Evolutionary conservation across 106 monocot genomes (phyloP).

Genomic region (Platanthera zijinensis): DNA sequence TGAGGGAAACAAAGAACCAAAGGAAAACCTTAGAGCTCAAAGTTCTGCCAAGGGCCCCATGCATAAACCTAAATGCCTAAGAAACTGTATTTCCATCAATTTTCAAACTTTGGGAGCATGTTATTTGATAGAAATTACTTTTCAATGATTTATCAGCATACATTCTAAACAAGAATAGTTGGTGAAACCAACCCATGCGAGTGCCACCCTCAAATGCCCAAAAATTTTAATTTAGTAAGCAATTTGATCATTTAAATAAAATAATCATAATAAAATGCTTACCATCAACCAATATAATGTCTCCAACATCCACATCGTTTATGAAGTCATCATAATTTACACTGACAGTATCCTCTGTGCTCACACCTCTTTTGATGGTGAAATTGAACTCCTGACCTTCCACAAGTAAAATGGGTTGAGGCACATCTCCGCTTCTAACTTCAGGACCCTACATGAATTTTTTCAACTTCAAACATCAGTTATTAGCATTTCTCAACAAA

Average conservation of each 20-base stretch:
- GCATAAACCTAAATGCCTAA: too few species aligned
- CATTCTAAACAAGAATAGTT: neutral
- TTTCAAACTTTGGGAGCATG: neutral
- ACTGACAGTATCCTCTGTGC: constrained; percentile 44
- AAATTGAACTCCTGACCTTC: constrained; percentile 69
- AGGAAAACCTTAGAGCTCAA: too few species aligned
- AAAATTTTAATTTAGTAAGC: neutral
- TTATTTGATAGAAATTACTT: neutral
- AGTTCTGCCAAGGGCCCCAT: too few species aligned
- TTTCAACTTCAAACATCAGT: neutral
- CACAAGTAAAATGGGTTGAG: constrained; percentile 44
- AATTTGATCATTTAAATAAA: neutral
- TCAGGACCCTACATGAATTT: constrained; percentile 52
- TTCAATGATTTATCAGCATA: neutral
- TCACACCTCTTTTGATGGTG: constrained; percentile 47
- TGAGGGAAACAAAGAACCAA: too few species aligned
- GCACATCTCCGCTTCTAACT: constrained; percentile 65
- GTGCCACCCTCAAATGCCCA: neutral
- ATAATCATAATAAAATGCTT: constrained; percentile 10
- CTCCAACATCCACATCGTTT: constrained; percentile 60
- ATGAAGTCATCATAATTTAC: constrained; percentile 79
- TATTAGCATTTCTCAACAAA: neutral
- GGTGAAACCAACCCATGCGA: neutral
- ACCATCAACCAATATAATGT: constrained; percentile 70
- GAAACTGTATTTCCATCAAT: neutral